Evolutionary conservation across 768 basidiomycete genomes (phyloP), one percentile per base, ranked within the genome.

Genomic region (Cyathus striatus): DNA sequence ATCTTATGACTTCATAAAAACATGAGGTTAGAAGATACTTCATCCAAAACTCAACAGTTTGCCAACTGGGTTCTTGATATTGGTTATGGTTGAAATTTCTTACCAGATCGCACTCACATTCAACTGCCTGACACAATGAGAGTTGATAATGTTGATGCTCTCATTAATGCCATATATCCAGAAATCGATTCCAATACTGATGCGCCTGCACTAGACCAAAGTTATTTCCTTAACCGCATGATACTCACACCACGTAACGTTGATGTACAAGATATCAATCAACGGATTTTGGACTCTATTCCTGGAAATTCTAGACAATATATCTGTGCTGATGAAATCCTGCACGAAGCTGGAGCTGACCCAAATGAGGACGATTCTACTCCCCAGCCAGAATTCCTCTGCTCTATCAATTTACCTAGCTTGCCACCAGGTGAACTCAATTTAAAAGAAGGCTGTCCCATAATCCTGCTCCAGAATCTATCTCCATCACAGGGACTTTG

Each of bases 321-420:
- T 23, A 17, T 42, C 38, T 60, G 59, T 52, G 53, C 58, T 22
- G 61, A 68, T 27, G 38, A 54, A 13, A 36, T 66, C 1, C 37
- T 51, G 5, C 48, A 54, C 4, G 56, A 55, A 33, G 46, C 49
- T 9, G 53, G 51, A 4, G 49, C 44, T 27, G 55, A 60, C 45
- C 32, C 23, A 2, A 20, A 58, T 14, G 24, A 51, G 26, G 44
- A 42, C 4, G 38, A 59, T 21, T 59, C 64, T 14, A 42, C n/a
- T n/a, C n/a, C n/a, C n/a, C n/a, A n/a, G n/a, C n/a, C 57, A 7
- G 65, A 72, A 46, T 61, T 56, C 48, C 60, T 73, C 6, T 55
- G 60, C 10, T 42, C 59, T 3, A 40, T 73, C 10, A 52, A 56
- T 26, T 39, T 54, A 6, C 51, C 62, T 16, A 57, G 62, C 14